phyloP scores from a whole-genome alignment of 768 basidiomycete species.

The Thelephora ganbajun region DNA sequence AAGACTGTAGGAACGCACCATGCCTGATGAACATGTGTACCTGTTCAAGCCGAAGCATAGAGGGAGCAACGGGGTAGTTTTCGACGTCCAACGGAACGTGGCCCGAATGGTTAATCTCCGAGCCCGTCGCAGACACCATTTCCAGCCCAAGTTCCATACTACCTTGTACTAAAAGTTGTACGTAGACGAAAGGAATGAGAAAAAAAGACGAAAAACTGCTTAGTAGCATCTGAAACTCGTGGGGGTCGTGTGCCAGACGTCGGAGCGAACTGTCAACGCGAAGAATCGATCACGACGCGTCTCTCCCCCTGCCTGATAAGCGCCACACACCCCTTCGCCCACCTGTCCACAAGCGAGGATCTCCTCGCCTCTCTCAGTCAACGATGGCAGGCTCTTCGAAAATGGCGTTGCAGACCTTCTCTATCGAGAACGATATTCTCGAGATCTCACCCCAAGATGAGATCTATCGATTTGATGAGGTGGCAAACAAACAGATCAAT shows the following conservation, averaged over 20 bases:
- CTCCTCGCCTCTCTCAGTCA: no score
- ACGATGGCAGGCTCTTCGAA: conserved; percentile 22
- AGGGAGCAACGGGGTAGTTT: conserved; percentile 43
- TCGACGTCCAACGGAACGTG: conserved; percentile 35
- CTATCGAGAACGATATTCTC: conserved; percentile 52
- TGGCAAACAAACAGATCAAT: conserved; percentile 52
- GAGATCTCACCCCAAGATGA: conserved; percentile 65
- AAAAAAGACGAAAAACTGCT: conserved; percentile 2
- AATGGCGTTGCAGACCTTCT: conserved; percentile 62
- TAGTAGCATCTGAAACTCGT: no score
- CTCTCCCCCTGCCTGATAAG: neutral
- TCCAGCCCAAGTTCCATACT: conserved; percentile 1
- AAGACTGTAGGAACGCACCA: conserved; percentile 25
- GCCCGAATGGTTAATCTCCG: conserved; percentile 3
- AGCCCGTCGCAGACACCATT: neutral
- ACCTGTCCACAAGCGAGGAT: neutral
- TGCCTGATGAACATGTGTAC: conserved; percentile 68
- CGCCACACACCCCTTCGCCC: neutral
- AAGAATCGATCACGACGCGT: neutral
- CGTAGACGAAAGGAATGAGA: conserved; percentile 5
- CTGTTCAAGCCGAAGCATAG: conserved; percentile 44
- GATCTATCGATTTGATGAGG: conserved; percentile 64
- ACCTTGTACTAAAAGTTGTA: conserved; percentile 4
- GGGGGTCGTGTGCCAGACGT: no score
- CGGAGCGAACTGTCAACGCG: no score